A percentile compares a stretch with the other conserved stretches of the same genome.
These are phyloP conservation scores for Pleurotus giganteus DNA, from an alignment of 768 basidiomycete species.

Conservation along the genomic window DNA sequence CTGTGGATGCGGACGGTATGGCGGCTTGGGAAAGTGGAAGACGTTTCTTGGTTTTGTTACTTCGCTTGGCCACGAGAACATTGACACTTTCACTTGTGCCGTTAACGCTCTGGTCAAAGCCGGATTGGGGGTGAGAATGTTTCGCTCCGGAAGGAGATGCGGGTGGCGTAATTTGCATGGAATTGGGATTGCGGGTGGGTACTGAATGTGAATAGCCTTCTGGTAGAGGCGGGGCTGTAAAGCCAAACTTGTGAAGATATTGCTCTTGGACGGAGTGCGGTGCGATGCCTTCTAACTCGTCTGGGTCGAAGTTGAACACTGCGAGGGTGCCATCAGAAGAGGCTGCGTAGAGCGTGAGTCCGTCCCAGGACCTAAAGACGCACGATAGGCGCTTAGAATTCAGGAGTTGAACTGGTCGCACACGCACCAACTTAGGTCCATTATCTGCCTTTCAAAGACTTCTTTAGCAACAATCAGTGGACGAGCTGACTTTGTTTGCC, in stretches of 20 bases:
- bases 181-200: conserved; percentile 16
- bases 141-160: conserved; percentile 39
- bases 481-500: conserved; percentile 91
- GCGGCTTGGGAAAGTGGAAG: conserved; percentile 23
- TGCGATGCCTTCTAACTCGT: conserved; percentile 81
- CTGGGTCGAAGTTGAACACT: conserved; percentile 78
- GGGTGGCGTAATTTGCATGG: conserved; percentile 41
- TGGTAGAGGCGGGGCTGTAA: conserved; percentile 63
- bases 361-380: conserved; percentile 80
- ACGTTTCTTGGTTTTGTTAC: conserved; percentile 60
- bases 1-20: conserved; percentile 21
- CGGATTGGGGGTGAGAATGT: conserved; percentile 32
- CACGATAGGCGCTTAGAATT: conserved; percentile 4
- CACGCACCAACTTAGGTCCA: conserved; percentile 94
- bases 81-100: conserved; percentile 62
- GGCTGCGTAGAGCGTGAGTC: conserved; percentile 87
- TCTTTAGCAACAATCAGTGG: conserved; percentile 93
- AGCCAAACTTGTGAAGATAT: conserved; percentile 82
- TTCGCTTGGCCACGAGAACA: conserved; percentile 72
- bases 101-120: conserved; percentile 38
- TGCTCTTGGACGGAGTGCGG: conserved; percentile 70
- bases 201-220: conserved; percentile 64
- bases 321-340: conserved; percentile 96
- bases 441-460: conserved; percentile 90
- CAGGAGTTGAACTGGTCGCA: conserved; percentile 1